These are phyloP conservation scores for Solanum chacoense DNA, from an alignment of 305 asterid genomes.

Conservation along the genomic window DNA sequence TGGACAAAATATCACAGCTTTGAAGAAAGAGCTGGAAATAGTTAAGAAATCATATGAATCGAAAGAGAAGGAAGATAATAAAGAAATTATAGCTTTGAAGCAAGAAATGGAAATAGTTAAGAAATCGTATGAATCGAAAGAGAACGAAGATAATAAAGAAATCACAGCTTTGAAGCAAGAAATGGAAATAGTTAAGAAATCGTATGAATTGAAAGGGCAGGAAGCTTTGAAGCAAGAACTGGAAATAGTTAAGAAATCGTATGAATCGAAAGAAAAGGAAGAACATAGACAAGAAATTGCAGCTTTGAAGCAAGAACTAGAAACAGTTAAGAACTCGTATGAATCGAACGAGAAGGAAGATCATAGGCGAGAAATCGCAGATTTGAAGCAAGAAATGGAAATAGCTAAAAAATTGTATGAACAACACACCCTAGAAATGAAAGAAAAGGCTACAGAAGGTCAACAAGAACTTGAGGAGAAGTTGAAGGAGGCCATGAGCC, in stretches of 20 bases:
- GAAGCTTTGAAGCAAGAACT: slow-evolving; percentile 19
- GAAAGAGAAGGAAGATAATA: slow-evolving; percentile 30
- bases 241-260: slow-evolving; percentile 11
- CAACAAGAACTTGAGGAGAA: slow-evolving; percentile 33
- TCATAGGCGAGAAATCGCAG: slow-evolving; percentile 19
- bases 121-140: slow-evolving; percentile 29
- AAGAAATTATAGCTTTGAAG: slow-evolving; percentile 30
- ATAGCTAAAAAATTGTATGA: slow-evolving; percentile 20
- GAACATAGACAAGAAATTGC: slow-evolving; percentile 18
- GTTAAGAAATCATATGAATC: slow-evolving; percentile 22
- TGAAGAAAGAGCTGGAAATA: slow-evolving; percentile 28
- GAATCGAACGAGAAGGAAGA: slow-evolving; percentile 34
- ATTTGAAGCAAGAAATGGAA: slow-evolving; percentile 20
- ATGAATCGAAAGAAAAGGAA: slow-evolving; percentile 29
- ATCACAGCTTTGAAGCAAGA: slow-evolving; percentile 24
- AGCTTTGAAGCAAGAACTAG: slow-evolving; percentile 19
- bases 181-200: slow-evolving; percentile 5
- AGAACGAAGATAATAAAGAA: slow-evolving; percentile 27
- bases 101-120: slow-evolving; percentile 2
- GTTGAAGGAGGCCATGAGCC: slow-evolving; percentile 25
- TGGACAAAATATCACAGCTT: slow-evolving; percentile 14
- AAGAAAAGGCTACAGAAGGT: not conserved
- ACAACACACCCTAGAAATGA: slow-evolving; percentile 23
- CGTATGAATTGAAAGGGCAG: slow-evolving; percentile 33
- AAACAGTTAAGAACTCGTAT: slow-evolving; percentile 11